Conservation (phyloP, 495 filamentous ascomycete genomes). For the Penicillium manginii region DNA sequence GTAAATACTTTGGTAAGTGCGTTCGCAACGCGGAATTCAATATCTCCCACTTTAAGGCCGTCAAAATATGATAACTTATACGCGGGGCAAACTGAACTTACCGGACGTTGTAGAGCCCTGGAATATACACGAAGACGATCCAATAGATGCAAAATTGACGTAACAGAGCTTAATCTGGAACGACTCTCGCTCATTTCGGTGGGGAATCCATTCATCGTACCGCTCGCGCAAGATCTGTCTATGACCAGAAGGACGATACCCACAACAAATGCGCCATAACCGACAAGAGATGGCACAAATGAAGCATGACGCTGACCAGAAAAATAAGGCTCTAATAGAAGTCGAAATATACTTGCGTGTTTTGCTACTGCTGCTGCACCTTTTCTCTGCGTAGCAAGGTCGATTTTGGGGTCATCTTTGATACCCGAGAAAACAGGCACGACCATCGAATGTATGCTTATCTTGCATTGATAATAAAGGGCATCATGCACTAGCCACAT, state of each 20-base stretch:
- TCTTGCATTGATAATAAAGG: constrained; percentile 8
- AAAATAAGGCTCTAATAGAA: constrained; percentile 5
- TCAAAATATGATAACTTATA: neutral
- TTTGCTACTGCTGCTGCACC: neutral
- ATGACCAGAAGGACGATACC: constrained; percentile 2
- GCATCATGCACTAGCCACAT: neutral
- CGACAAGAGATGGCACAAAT: constrained; percentile 4
- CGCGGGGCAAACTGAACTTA: neutral
- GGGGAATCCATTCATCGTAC: neutral
- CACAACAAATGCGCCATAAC: constrained; percentile 7
- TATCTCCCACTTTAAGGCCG: neutral
- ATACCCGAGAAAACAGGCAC: constrained; percentile 8
- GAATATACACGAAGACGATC: neutral
- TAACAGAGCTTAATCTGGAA: neutral
- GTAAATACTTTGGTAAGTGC: too few relatives aligned
- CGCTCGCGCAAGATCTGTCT: neutral
- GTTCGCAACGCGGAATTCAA: neutral
- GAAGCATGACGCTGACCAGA: neutral
- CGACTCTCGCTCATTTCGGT: neutral
- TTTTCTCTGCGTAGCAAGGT: neutral
- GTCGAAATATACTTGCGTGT: constrained; percentile 4
- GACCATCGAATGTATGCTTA: constrained; percentile 6
- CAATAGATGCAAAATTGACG: neutral
- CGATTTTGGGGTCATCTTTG: neutral
- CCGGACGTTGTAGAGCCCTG: neutral